phyloP scores from a whole-genome alignment of 768 basidiomycete species.

The Mrakia gelida region DNA sequence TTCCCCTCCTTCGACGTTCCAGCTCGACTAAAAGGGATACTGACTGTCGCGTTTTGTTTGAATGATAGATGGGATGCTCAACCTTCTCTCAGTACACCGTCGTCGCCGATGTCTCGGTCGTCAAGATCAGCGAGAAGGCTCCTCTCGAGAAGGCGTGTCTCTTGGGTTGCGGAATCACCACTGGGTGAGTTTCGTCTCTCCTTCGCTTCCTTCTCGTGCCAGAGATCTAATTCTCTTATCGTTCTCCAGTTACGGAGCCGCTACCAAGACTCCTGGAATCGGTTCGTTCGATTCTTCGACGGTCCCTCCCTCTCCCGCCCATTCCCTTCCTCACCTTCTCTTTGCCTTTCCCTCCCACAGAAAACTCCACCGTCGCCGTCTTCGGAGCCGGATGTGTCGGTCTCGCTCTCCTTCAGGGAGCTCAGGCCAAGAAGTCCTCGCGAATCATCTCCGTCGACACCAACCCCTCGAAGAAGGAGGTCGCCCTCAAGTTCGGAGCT shows the following conservation, averaged over 20 bases:
- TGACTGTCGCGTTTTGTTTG: background rate
- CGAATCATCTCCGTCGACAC: conserved; percentile 90
- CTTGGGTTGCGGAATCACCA: conserved; percentile 75
- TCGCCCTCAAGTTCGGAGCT: conserved; percentile 61
- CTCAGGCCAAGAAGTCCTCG: conserved; percentile 69
- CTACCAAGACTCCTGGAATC: conserved; percentile 76
- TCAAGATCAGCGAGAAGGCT: conserved; percentile 76
- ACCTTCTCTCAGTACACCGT: conserved; percentile 99
- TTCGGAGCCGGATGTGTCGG: conserved; percentile 96
- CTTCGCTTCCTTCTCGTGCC: background rate
- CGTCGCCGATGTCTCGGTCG: conserved; percentile 93
- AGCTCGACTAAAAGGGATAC: background rate
- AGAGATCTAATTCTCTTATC: background rate
- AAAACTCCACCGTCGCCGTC: conserved; percentile 81
- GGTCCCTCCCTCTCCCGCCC: background rate
- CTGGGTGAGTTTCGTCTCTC: conserved; percentile 52
- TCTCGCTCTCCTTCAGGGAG: conserved; percentile 81
- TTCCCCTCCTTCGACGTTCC: background rate
- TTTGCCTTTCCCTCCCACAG: conserved; percentile 40
- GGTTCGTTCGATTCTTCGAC: conserved; percentile 34
- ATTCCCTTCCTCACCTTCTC: background rate
- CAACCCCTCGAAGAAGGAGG: conserved; percentile 76
- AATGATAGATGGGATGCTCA: conserved; percentile 86
- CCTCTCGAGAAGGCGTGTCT: conserved; percentile 96
- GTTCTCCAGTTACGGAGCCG: conserved; percentile 67